These are phyloP conservation scores for Monosporozyma aerobia DNA, from an alignment of 805 yeast genomes.

Conservation along the genomic window DNA sequence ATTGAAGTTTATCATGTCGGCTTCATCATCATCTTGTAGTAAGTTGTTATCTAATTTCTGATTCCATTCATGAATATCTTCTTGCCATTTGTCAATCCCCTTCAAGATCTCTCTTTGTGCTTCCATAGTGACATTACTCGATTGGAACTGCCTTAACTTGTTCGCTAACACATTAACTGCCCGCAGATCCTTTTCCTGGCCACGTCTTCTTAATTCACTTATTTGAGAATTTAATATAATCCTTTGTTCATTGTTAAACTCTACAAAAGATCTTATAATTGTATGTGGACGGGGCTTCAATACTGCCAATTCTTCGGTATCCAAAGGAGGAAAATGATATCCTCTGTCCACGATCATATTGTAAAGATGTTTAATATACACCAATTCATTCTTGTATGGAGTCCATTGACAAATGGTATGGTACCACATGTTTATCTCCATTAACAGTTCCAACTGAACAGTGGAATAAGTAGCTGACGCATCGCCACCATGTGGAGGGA, in stretches of 20 bases:
- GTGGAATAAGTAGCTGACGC: constrained; percentile 46
- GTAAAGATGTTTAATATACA: constrained; percentile 90
- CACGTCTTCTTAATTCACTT: constrained; percentile 88
- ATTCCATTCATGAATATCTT: background rate
- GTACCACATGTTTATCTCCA: constrained; percentile 88
- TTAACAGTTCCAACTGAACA: constrained; percentile 72
- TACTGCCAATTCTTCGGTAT: constrained; percentile 83
- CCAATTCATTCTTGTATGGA: constrained; percentile 80
- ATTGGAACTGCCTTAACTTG: constrained; percentile 33
- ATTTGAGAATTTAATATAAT: constrained; percentile 86
- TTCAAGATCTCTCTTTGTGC: background rate
- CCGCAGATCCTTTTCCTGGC: constrained; percentile 83
- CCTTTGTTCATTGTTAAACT: constrained; percentile 81
- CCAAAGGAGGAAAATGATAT: constrained; percentile 81
- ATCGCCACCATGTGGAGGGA: constrained; percentile 43
- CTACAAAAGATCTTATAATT: constrained; percentile 41
- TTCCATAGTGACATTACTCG: background rate
- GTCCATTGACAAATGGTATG: constrained; percentile 85
- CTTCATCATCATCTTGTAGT: background rate
- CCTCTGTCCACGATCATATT: constrained; percentile 80
- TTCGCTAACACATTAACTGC: constrained; percentile 95
- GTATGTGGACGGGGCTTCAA: constrained; percentile 82
- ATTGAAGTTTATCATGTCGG: constrained; percentile 30
- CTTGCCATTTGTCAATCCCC: background rate
- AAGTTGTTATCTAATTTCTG: background rate